Base-by-base conservation (phyloP, 1,284 basidiomycete genomes). In the Trametes hirsuta region DNA sequence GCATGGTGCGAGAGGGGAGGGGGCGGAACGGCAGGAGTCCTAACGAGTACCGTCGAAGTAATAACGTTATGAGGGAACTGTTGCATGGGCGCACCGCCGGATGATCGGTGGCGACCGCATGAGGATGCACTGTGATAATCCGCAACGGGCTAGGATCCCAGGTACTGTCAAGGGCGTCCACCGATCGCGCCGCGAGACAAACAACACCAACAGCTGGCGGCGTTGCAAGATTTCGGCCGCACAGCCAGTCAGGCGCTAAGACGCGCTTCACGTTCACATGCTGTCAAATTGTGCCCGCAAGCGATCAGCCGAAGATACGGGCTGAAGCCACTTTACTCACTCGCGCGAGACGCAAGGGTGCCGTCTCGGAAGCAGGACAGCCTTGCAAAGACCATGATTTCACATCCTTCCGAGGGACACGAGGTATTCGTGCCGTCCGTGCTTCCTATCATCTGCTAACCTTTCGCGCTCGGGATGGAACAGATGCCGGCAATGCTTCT, bases 141-240 rank as follows among this genome's bases (percentile, higher is more conserved):
- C 42, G 44, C 6, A 39, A 47, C 40, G 34, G 45, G 49, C 35
- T 41, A 58, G 44, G 24, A 24, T 18, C 44, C 44, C 46, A 25
- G 50, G 47, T 58, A 57, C 56, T 52, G 56, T 52, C 49, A 58
- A 24, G 25, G 8, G 21, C 35, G 56, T 50, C 37, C 18, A 46
- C 55, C 49, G 44, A 47, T 25, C 56, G 49, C 30, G 30, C 49
- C 44, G 40, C 56, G 25, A 50, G 56, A 58, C 49, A 47, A 52
- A 37, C 35, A 51, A 30, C 30, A 30, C 30, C 25, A 36, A 21
- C 4, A 41, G 25, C 8, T 58, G 56, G 47, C 56, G 45, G 48
- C 42, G 45, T 42, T 30, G 22, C 24, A 30, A 25, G 21, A 41
- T 47, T 37, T 52, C 55, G 48, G 51, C 40, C 45, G 30, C 37